phyloP scores from a whole-genome alignment of 2,329 filamentous ascomycete species.

The Diaporthe helianthi region DNA sequence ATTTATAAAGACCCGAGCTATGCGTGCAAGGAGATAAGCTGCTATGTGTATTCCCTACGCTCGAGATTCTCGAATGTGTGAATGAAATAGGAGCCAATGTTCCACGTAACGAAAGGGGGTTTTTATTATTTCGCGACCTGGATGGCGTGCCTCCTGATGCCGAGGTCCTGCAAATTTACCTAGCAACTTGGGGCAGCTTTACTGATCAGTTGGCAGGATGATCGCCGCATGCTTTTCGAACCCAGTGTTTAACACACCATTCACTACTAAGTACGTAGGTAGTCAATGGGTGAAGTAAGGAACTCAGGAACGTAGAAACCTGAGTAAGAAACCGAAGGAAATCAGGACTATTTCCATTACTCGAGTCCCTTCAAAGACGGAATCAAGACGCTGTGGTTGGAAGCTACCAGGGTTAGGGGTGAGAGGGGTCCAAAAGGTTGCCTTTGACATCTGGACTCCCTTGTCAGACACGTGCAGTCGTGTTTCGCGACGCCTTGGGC shows the following conservation, averaged over 20 bases:
- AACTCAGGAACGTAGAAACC: no score
- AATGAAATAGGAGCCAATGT: background rate
- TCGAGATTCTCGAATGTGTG: background rate
- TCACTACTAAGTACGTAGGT: no score
- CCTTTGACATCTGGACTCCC: background rate
- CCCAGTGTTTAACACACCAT: background rate
- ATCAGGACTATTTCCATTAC: background rate
- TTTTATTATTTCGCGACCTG: background rate
- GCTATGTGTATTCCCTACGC: background rate
- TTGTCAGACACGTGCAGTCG: conserved; percentile 13
- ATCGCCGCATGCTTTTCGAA: background rate
- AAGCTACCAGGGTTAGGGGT: background rate
- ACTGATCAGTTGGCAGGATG: background rate
- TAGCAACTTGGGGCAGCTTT: background rate
- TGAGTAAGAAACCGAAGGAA: background rate
- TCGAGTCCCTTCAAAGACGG: background rate
- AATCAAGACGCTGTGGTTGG: background rate
- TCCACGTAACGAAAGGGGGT: no score
- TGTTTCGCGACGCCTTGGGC: conserved; percentile 9
- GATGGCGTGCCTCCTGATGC: background rate
- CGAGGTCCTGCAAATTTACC: background rate
- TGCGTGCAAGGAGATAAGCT: background rate
- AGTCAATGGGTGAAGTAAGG: background rate
- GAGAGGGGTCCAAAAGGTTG: background rate
- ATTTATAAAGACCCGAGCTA: no score